Percentiles rank a stretch among this genome's conserved stretches.
phyloP scores from a whole-genome alignment of 2,329 filamentous ascomycete species.

The Curvularia sp. region DNA sequence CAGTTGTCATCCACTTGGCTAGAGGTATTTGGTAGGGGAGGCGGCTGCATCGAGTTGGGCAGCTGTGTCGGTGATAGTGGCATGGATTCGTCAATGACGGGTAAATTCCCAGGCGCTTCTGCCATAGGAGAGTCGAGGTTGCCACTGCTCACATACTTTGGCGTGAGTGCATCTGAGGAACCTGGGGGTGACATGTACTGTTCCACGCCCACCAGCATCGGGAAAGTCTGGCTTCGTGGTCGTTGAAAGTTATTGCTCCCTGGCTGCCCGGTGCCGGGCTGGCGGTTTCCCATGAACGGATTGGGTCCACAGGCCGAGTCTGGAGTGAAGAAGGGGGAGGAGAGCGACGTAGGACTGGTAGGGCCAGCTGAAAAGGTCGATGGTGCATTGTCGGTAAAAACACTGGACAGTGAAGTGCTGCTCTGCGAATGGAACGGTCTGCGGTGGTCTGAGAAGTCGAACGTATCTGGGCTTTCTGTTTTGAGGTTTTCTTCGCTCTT shows the following conservation, averaged over 20 bases:
- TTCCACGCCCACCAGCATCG: constrained; percentile 69
- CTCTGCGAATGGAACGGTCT: constrained; percentile 70
- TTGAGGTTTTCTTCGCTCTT: constrained; percentile 73
- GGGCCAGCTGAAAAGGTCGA: constrained; percentile 73
- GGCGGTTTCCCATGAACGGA: constrained; percentile 66
- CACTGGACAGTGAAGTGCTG: constrained; percentile 71
- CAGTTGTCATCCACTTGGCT: constrained; percentile 31
- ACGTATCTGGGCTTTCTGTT: constrained; percentile 63
- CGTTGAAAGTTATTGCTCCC: constrained; percentile 67
- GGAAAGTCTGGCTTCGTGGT: constrained; percentile 87
- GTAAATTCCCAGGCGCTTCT: constrained; percentile 51
- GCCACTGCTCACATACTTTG: constrained; percentile 59
- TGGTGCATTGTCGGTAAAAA: constrained; percentile 69
- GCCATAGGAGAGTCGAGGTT: constrained; percentile 61
- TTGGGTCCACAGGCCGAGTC: constrained; percentile 68
- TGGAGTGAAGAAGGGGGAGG: constrained; percentile 79
- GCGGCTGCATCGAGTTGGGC: constrained; percentile 56
- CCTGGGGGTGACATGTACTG: constrained; percentile 61
- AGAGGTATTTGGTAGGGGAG: constrained; percentile 53
- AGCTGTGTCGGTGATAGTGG: constrained; percentile 44
- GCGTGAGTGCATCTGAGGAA: constrained; percentile 61
- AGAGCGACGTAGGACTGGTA: constrained; percentile 75
- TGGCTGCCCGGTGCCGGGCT: constrained; percentile 56
- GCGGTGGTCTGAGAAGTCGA: constrained; percentile 67
- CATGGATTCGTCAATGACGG: constrained; percentile 53